Evolutionary conservation across 768 basidiomycete genomes (phyloP), one percentile per base, ranked within the genome.

Genomic region (Serendipita sp.): DNA sequence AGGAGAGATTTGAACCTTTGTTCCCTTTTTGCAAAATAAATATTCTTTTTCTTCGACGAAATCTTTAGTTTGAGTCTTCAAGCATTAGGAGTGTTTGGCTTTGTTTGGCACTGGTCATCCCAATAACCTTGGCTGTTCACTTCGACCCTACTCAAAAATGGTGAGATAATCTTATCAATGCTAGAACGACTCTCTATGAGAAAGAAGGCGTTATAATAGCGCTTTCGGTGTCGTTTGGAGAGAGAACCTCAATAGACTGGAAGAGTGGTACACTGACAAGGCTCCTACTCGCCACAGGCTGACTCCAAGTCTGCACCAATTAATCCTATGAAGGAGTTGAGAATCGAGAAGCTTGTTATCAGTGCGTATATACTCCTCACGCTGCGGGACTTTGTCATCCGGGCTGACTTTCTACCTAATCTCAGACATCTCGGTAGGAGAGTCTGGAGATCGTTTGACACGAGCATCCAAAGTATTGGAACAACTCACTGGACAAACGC

Each of bases 391-490:
- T 68, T 55, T 65, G 53, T 50, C 44, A 40, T 40, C 13, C 40
- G 13, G 52, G 34, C 64, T 53, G 63, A 64, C 34, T 0, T 37
- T 33, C 23, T 44, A 27, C 33, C 62, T 16, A 13, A n/a, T 18
- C 36, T 37, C 73, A 94, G 95, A 99, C 86, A 99, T 99, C 78
- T 96, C 93, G 71, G 96, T 99, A 72, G 96, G 96, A 74, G 96
- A 98, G 81, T 97, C 94, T 71, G 95, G 95, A 78, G 95, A 99
- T 83, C 84, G 95, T 74, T 82, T 98, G 72, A 99, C 95, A 69
- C 89, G 95, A 79, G 95, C 95, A 62, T 94, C 95, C 75, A 99
- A 99, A 79, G 95, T 98, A 70, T 81, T 99, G 71, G 95, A 99
- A 78, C 95, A 99, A 78, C 87, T 99, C 68, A 99, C 95, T 70